A percentile compares a stretch with the other conserved stretches of the same genome.
Evolutionary conservation across 75 land plant species (phyloP).

Genomic region (Pseudotsuga menziesii): DNA sequence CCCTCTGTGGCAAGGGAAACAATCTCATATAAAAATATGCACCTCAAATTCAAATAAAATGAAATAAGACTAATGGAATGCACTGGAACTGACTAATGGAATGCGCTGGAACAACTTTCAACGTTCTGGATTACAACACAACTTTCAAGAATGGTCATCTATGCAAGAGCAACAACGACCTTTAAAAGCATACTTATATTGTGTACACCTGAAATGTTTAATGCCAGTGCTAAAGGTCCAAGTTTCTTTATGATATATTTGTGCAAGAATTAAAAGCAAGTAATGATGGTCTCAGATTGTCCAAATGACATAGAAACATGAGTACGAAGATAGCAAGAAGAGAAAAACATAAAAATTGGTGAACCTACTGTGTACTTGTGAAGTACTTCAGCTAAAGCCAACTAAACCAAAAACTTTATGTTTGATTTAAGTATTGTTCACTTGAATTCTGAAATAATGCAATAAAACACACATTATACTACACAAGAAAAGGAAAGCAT

Average conservation of each 20-base stretch:
- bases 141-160: background rate
- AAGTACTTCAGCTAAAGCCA: background rate
- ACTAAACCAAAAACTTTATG: background rate
- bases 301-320: background rate
- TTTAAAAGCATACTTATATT: background rate
- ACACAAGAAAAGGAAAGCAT: background rate
- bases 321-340: background rate
- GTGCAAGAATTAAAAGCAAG: background rate
- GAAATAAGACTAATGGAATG: too few relatives aligned
- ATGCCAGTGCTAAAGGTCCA: background rate
- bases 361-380: constrained; percentile 7
- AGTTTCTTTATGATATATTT: background rate
- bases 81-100: too few relatives aligned
- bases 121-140: background rate
- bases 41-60: too few relatives aligned
- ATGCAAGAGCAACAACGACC: background rate
- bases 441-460: background rate
- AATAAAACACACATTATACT: background rate
- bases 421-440: background rate
- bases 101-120: too few relatives aligned
- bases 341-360: background rate
- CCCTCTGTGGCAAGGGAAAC: too few relatives aligned
- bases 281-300: constrained; percentile 5
- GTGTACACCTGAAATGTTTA: background rate
- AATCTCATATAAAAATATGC: too few relatives aligned